Evolutionary conservation across 176 grass and related monocot species (phyloP), one percentile per base, ranked within the genome.

Genomic region (Zoysia japonica): DNA sequence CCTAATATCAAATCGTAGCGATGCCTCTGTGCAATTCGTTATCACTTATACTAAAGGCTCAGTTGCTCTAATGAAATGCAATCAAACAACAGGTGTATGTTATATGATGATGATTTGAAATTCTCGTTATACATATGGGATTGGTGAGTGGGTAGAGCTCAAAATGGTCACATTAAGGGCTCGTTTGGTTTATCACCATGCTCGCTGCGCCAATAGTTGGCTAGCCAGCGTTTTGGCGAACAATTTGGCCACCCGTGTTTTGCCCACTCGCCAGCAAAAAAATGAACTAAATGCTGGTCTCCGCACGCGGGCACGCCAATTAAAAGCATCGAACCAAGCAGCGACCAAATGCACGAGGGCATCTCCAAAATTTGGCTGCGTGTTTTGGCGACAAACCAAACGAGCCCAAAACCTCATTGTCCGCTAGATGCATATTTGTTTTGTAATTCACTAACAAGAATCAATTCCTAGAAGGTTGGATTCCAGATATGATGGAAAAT

Each of bases 401-500:
- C 28, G 28, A 28, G 28, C 28, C 28, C 28, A 0, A 28, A 28
- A 28, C 57, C 39, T 65, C 11, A 48, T 70, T 59, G 5, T 59
- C 9, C 11, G 37, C n/a, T 64, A 64, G 7, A 50, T 68, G 47
- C 5, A 15, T 37, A 63, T 79, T 74, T 82, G 4, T 61, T 74
- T 61, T 53, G 0, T 45, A 35, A 5, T 19, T 7, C 17, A 59
- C 36, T 48, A 44, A 9, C 5, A 11, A 14, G 41, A 46, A 35
- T 10, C 37, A 78, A 36, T n/a, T 10, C 43, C 13, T 79, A 39
- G 59, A 85, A 73, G 11, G 36, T 7, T 50, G 14, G 8, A 6
- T 79, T 79, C 13, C 59, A 11, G 4, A 45, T 87, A 8, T 72
- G 67, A 37, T 3, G 11, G 65, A 67, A 87, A 50, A 72, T 40